A percentile compares a stretch with the other conserved stretches of the same genome.
These are phyloP conservation scores for Coemansia umbellata DNA, from an alignment of 192 early-diverging fungal species.

Conservation along the genomic window DNA sequence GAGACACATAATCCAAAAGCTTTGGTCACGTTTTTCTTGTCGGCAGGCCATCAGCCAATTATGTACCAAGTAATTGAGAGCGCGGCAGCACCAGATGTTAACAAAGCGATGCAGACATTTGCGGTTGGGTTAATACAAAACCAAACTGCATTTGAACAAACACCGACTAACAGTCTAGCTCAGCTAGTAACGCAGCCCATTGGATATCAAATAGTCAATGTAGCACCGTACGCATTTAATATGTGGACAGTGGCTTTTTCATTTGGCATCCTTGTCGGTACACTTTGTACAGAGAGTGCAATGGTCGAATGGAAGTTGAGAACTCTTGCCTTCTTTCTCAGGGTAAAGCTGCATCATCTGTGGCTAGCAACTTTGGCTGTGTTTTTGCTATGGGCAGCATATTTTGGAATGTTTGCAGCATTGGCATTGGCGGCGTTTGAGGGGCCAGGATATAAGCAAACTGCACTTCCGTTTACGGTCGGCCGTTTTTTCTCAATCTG, in stretches of 20 bases:
- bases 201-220: conserved; percentile 4
- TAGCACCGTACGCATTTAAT: conserved; percentile 6
- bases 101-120: neutral
- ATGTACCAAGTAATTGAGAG: neutral
- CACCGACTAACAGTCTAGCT: neutral
- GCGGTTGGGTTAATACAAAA: neutral
- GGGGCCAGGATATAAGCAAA: conserved; percentile 3
- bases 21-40: neutral
- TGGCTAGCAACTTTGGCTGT: conserved; percentile 3
- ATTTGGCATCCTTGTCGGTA: conserved; percentile 11
- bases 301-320: conserved; percentile 23
- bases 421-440: conserved; percentile 21
- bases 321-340: conserved; percentile 14
- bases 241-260: conserved; percentile 8
- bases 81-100: neutral
- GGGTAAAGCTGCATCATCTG: conserved; percentile 5
- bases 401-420: conserved; percentile 7
- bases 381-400: neutral
- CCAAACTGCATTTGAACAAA: neutral
- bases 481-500: conserved; percentile 30
- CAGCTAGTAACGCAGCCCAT: conserved; percentile 2
- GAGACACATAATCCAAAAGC: conserved; percentile 1
- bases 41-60: conserved; percentile 11
- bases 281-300: conserved; percentile 5
- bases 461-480: conserved; percentile 11